Percentiles rank a stretch among this genome's conserved stretches.
phyloP scores from a whole-genome alignment of 805 yeast genomes.

The Candida boidinii region DNA sequence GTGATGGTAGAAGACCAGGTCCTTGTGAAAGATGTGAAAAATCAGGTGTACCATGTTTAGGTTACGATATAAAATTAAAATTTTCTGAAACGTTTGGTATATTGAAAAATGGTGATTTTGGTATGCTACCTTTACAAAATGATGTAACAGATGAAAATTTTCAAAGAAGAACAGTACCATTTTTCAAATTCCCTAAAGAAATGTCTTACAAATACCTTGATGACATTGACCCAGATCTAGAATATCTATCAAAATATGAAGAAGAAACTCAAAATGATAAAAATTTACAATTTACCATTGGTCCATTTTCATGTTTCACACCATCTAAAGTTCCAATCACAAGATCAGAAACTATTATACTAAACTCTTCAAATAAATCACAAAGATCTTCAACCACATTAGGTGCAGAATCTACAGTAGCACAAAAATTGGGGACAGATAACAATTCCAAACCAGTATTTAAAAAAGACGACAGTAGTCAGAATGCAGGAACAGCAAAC shows the following conservation, averaged over 20 bases:
- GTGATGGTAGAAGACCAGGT: slow-evolving; percentile 37
- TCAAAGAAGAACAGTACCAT: slow-evolving; percentile 37
- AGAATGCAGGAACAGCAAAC: no score
- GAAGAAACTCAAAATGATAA: slow-evolving; percentile 1
- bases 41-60: slow-evolving; percentile 36
- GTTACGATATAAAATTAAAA: slow-evolving; percentile 39
- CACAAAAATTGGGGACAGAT: no score
- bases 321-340: background rate
- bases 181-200: slow-evolving; percentile 29
- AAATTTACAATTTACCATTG: slow-evolving; percentile 21
- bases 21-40: slow-evolving; percentile 36
- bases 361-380: no score
- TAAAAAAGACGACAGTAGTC: background rate
- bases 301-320: slow-evolving; percentile 22
- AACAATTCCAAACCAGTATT: no score
- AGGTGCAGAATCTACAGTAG: no score
- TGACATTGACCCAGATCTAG: slow-evolving; percentile 30
- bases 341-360: no score
- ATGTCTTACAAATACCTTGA: slow-evolving; percentile 29
- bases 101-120: slow-evolving; percentile 13
- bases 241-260: slow-evolving; percentile 13
- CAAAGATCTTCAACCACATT: no score
- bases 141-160: slow-evolving; percentile 13
- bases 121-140: slow-evolving; percentile 3
- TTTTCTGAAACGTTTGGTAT: slow-evolving; percentile 36